Evolutionary conservation across 768 basidiomycete genomes (phyloP), one percentile per base, ranked within the genome.

Genomic region (Psilocybe tampanensis): DNA sequence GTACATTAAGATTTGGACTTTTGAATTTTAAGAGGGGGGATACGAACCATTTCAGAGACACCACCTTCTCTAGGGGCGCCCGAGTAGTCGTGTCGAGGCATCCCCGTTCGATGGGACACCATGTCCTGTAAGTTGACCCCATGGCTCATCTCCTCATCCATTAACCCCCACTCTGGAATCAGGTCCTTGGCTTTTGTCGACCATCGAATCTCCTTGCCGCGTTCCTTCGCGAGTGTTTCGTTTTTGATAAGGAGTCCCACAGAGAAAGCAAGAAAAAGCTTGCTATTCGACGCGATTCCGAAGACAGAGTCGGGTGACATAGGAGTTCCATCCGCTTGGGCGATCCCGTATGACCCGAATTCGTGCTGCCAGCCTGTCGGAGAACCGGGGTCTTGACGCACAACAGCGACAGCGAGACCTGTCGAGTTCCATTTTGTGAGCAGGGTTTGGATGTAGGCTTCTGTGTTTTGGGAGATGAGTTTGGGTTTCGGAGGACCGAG

Each of bases 1-100:
- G n/a, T n/a, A n/a, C n/a, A n/a, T n/a, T n/a, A n/a, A n/a, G n/a
- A n/a, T n/a, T n/a, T n/a, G n/a, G n/a, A n/a, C n/a, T n/a, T n/a
- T n/a, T n/a, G n/a, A n/a, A n/a, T n/a, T n/a, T n/a, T n/a, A n/a
- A n/a, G n/a, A n/a, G n/a, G n/a, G n/a, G n/a, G n/a, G 43, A 5
- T 22, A 55, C 68, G 4, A 42, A 77, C 76, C 73, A 76, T 76
- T 50, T 73, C 73, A 17, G 68, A 47, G 6, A 76, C 64, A 3
- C 71, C 68, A 5, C 74, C 75, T 32, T 65, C 39, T 11, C 72
- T 55, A 9, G 66, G 45, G 13, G 53, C 63, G 7, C 72, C 70
- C 11, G 75, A 76, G 29, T 60, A 73, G 61, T 79, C 78, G 51
- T 80, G 79, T 12, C 77, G 60, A n/a, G 78, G 79, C 66, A 80